Evolutionary conservation across 2,329 filamentous ascomycete genomes (phyloP).

Genomic region (Daldinia sp.): DNA sequence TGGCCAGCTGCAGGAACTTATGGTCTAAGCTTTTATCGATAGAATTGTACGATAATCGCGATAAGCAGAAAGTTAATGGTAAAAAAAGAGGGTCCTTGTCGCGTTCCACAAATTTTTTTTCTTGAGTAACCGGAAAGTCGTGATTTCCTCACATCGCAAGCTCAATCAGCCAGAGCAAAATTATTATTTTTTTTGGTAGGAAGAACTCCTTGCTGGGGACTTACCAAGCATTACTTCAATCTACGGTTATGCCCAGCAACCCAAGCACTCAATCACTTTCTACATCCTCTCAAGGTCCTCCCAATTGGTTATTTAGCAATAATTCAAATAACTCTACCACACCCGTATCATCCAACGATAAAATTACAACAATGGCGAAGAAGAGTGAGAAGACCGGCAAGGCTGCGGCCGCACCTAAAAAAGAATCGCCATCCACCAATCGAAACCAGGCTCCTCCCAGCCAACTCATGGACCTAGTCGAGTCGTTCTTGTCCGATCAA

Average conservation of each 20-base stretch:
- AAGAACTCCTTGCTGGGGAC: not conserved
- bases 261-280: slow-evolving; percentile 11
- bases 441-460: slow-evolving; percentile 55
- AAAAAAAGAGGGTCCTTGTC: slow-evolving; percentile 9
- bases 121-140: not conserved
- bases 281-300: slow-evolving; percentile 39
- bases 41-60: not conserved
- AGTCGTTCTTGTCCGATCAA: slow-evolving; percentile 70
- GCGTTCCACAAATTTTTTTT: slow-evolving; percentile 26
- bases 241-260: slow-evolving; percentile 30
- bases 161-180: not conserved
- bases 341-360: slow-evolving; percentile 11
- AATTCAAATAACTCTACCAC: slow-evolving; percentile 38
- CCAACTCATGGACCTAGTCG: slow-evolving; percentile 72
- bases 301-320: slow-evolving; percentile 48
- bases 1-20: too few relatives aligned
- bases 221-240: not conserved
- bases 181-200: not conserved
- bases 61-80: slow-evolving; percentile 18
- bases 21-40: too few relatives aligned
- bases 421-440: slow-evolving; percentile 27
- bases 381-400: slow-evolving; percentile 38
- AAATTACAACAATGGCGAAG: slow-evolving; percentile 39
- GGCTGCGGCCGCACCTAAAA: slow-evolving; percentile 17
- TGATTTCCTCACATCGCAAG: not conserved